Conservation (phyloP, 2,329 filamentous ascomycete genomes). For the Diplodia sapinea region DNA sequence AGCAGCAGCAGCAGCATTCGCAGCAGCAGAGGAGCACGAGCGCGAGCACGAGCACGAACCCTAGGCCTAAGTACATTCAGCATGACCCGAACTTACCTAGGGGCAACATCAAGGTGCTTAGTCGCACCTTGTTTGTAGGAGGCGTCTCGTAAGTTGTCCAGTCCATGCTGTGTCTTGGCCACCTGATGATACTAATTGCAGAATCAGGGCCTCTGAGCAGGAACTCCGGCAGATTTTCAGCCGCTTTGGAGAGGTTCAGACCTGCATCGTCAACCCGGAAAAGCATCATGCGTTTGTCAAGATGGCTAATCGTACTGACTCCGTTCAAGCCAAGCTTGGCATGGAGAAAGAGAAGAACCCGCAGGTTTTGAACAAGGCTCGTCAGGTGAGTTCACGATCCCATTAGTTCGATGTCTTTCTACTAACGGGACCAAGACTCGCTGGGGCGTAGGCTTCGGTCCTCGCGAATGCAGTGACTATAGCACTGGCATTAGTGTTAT, state of each 20-base stretch:
- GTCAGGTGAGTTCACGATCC: slow-evolving; percentile 43
- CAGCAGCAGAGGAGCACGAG: slow-evolving; percentile 32
- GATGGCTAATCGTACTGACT: slow-evolving; percentile 90
- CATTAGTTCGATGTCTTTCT: not conserved
- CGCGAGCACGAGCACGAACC: slow-evolving; percentile 32
- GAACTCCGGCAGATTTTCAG: slow-evolving; percentile 83
- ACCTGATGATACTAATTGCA: slow-evolving; percentile 16
- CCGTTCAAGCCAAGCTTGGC: slow-evolving; percentile 79
- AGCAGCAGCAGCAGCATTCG: slow-evolving; percentile 15
- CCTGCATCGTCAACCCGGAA: slow-evolving; percentile 96
- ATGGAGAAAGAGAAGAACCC: slow-evolving; percentile 81
- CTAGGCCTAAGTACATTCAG: slow-evolving; percentile 73
- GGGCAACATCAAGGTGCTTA: slow-evolving; percentile 87
- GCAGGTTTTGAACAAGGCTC: slow-evolving; percentile 70
- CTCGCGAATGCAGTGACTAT: slow-evolving; percentile 96
- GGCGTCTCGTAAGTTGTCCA: slow-evolving; percentile 80
- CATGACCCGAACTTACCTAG: slow-evolving; percentile 75
- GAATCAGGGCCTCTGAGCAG: slow-evolving; percentile 65
- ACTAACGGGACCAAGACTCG: slow-evolving; percentile 67
- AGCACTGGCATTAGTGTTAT: slow-evolving; percentile 90
- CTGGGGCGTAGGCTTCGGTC: slow-evolving; percentile 97
- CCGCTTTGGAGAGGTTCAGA: slow-evolving; percentile 86
- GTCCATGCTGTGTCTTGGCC: not conserved
- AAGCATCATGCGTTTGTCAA: slow-evolving; percentile 99
- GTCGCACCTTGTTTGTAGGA: slow-evolving; percentile 93